These are phyloP conservation scores for Pythium pyrilobum DNA, from an alignment of 352 stramenopile species.

Conservation along the genomic window DNA sequence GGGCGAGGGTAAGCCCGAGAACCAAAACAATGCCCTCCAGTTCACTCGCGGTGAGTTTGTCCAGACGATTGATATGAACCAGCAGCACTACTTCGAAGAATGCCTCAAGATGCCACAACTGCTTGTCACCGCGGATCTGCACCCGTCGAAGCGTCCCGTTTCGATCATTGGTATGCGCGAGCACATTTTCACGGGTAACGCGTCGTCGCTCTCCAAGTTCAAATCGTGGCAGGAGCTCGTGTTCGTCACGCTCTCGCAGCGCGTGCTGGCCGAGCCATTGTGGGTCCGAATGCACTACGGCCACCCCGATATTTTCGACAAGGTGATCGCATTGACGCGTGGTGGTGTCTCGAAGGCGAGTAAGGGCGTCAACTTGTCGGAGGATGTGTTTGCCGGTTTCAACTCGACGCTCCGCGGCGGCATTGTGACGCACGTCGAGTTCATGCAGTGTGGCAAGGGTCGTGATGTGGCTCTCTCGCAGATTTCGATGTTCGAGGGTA, in stretches of 20 bases:
- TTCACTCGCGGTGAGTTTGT: constrained; percentile 86
- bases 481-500: constrained; percentile 87
- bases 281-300: constrained; percentile 84
- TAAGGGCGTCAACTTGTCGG: constrained; percentile 85
- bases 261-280: constrained; percentile 76
- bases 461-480: constrained; percentile 84
- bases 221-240: constrained; percentile 86
- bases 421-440: constrained; percentile 79
- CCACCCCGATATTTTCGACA: constrained; percentile 86
- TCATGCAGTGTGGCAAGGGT: constrained; percentile 87
- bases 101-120: constrained; percentile 87
- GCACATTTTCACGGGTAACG: constrained; percentile 81
- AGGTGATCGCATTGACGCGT: constrained; percentile 77
- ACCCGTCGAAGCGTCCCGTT: constrained; percentile 53
- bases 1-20: constrained; percentile 84
- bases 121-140: constrained; percentile 55
- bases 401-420: constrained; percentile 78
- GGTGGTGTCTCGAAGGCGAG: constrained; percentile 83
- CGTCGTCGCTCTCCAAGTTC: constrained; percentile 82
- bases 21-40: constrained; percentile 83
- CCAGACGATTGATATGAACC: constrained; percentile 90
- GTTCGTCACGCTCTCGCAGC: constrained; percentile 83
- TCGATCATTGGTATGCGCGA: constrained; percentile 89
- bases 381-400: constrained; percentile 89
- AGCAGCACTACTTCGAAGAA: constrained; percentile 88